Conservation (phyloP, 345 rosid species). For the Acer saccharum region DNA sequence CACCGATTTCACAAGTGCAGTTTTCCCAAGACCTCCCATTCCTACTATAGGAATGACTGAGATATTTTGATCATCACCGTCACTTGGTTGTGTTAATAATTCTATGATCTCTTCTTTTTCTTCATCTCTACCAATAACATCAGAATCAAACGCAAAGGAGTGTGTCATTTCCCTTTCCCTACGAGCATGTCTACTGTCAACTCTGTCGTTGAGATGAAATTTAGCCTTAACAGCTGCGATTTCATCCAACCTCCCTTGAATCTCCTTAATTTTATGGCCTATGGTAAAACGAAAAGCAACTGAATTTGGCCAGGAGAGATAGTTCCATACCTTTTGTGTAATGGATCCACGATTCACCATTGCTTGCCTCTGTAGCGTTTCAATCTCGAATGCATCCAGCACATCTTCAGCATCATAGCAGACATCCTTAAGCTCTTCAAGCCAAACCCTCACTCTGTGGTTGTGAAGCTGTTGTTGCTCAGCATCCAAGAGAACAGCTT, state of each 20-base stretch:
- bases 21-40: background rate
- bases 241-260: slow-evolving; percentile 1
- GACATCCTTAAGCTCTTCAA: background rate
- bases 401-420: slow-evolving; percentile 4
- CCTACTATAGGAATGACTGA: slow-evolving; percentile 25
- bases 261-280: background rate
- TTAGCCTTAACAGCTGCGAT: background rate
- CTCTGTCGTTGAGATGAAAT: background rate
- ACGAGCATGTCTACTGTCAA: background rate
- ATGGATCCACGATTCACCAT: background rate
- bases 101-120: slow-evolving; percentile 16
- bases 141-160: slow-evolving; percentile 17
- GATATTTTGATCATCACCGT: background rate
- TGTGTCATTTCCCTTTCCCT: background rate
- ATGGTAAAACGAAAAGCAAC: background rate
- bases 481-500: slow-evolving; percentile 5
- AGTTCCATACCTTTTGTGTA: background rate
- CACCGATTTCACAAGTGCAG: too few relatives aligned
- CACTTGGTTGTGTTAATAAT: background rate
- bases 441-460: background rate
- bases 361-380: background rate
- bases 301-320: background rate
- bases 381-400: background rate
- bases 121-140: slow-evolving; percentile 25
- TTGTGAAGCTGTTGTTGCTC: background rate